These are phyloP conservation scores for Sequoiadendron giganteum DNA, from an alignment of 75 land plant genomes.

Conservation along the genomic window DNA sequence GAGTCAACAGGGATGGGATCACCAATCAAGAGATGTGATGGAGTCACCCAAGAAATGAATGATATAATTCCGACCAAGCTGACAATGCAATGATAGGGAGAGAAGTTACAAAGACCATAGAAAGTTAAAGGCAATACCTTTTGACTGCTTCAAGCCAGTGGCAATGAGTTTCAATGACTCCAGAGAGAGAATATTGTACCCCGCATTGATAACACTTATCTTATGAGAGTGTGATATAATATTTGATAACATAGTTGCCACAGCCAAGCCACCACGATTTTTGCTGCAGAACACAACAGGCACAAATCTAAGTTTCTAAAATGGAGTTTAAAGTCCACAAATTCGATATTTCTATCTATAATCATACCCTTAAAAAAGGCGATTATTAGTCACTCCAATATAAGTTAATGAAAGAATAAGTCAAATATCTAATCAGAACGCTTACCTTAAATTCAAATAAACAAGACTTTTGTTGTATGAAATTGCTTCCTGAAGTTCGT, in stretches of 20 bases:
- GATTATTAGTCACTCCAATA: not conserved
- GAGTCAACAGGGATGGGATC: too few species aligned
- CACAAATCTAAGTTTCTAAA: not conserved
- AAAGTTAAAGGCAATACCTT: slow-evolving; percentile 27
- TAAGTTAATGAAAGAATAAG: not conserved
- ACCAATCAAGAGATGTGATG: too few species aligned
- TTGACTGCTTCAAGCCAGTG: slow-evolving; percentile 28
- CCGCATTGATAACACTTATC: slow-evolving; percentile 43
- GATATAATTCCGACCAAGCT: too few species aligned
- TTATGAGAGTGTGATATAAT: slow-evolving; percentile 34
- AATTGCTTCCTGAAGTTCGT: slow-evolving; percentile 33
- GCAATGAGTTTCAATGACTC: slow-evolving; percentile 33
- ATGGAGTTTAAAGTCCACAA: not conserved
- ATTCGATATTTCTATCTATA: not conserved
- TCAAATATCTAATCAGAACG: not conserved
- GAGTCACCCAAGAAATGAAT: too few species aligned
- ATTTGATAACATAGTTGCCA: slow-evolving; percentile 43
- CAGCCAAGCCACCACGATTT: slow-evolving; percentile 52
- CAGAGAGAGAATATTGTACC: slow-evolving; percentile 41
- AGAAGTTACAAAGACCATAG: not conserved
- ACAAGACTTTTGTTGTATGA: slow-evolving; percentile 24
- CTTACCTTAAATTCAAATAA: slow-evolving; percentile 66
- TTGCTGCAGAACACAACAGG: slow-evolving; percentile 25
- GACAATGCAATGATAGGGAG: too few species aligned
- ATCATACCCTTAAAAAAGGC: not conserved